phyloP scores from a whole-genome alignment of 345 rosid species.

The Moringa oleifera region DNA sequence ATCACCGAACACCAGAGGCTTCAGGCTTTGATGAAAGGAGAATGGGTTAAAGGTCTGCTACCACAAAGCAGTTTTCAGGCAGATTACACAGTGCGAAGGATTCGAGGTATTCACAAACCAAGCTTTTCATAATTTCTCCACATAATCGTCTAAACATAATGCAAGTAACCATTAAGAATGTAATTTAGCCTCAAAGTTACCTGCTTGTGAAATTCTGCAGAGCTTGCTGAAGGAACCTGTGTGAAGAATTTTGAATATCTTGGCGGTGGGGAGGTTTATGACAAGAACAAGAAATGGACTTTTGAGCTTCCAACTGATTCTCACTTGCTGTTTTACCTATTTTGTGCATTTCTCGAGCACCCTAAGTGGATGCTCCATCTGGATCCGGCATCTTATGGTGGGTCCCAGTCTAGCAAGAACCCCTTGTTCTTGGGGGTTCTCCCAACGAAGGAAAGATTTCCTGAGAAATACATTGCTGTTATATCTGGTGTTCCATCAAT shows the following conservation, averaged over 20 bases:
- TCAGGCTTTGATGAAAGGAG: conserved; percentile 82
- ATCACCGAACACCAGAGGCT: conserved; percentile 93
- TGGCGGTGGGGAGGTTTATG: conserved; percentile 60
- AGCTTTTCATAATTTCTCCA: conserved; percentile 3
- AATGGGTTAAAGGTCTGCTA: conserved; percentile 85
- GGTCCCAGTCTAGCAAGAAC: conserved; percentile 80
- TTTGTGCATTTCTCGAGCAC: conserved; percentile 91
- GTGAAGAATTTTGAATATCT: conserved; percentile 82
- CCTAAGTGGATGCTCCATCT: conserved; percentile 98
- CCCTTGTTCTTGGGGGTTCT: conserved; percentile 77
- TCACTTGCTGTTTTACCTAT: conserved; percentile 77
- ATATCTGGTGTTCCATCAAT: conserved; percentile 58
- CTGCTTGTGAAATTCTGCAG: conserved; percentile 29
- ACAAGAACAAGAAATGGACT: conserved; percentile 67
- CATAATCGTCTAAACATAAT: background rate
- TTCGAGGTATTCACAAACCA: conserved; percentile 45
- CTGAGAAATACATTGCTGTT: conserved; percentile 81
- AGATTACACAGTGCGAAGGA: conserved; percentile 69
- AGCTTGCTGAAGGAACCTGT: conserved; percentile 93
- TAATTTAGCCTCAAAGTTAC: conserved; percentile 8
- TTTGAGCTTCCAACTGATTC: conserved; percentile 87
- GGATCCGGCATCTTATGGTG: conserved; percentile 78
- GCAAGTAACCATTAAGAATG: no score
- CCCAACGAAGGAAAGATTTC: conserved; percentile 89
- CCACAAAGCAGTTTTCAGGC: conserved; percentile 71